Base-by-base conservation (phyloP, 2,329 filamentous ascomycete species). In the Aspergillus versicolor region DNA sequence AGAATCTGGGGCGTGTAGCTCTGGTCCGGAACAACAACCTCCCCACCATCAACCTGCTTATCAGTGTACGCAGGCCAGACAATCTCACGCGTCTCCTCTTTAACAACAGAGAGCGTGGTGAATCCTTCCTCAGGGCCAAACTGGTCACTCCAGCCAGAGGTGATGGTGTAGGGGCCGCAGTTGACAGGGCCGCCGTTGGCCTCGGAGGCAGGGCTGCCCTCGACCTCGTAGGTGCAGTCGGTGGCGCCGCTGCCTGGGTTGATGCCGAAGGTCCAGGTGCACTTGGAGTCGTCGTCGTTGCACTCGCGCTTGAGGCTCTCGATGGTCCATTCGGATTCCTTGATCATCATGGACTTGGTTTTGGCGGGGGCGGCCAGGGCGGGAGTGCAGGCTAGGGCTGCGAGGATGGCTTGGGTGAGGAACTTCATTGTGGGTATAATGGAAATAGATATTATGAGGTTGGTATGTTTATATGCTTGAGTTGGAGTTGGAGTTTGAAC, bases 201-300 rank as follows among this genome's bases (percentile, higher is more conserved):
- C 43, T 53, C 7, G 5, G 50, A 53, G 41, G 41, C 50, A 3
- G 50, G 32, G 22, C 30, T 40, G 21, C 51, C 51, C 4, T 27
- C 22, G 11, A 47, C 34, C n/a, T 30, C 34, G 51, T 46, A 53
- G 17, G 43, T 53, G 51, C 51, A 53, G 17, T 40, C 15, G 8
- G 34, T 38, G 9, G 32, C 27, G 5, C 34, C 19, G 34, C n/a
- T 15, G 42, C 30, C 19, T 1, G 42, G 15, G 22, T 46, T 8
- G 34, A 53, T 47, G 42, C 51, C 51, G 32, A 53, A 53, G 34
- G 51, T 53, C 51, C 51, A 53, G 42, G 51, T 53, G 43, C 51
- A 53, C 15, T 40, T 32, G 11, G 51, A 46, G 32, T 47, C 34
- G 43, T 21, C 43, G 42, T n/a, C 3, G 51, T 53, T 32, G 51